These are phyloP conservation scores for Lipomyces lipofer DNA, from an alignment of 805 yeast genomes.

Conservation along the genomic window DNA sequence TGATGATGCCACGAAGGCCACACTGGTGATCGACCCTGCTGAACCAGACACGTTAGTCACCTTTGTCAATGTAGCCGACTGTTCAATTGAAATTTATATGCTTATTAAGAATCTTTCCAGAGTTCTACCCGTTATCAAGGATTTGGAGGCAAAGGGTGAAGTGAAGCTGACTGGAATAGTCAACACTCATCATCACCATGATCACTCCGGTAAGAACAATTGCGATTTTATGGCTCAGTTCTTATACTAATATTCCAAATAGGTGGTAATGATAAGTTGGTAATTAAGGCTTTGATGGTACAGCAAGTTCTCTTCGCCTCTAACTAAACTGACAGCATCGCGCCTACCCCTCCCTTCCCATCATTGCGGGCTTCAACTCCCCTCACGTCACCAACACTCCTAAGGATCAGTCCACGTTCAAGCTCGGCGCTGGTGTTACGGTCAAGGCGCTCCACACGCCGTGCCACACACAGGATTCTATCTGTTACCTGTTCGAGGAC, in stretches of 20 bases:
- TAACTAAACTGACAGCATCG: constrained; percentile 11
- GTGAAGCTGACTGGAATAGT: constrained; percentile 71
- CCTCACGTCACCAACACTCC: constrained; percentile 75
- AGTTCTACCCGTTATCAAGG: constrained; percentile 49
- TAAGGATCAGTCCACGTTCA: constrained; percentile 57
- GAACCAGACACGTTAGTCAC: constrained; percentile 63
- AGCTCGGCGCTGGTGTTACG: constrained; percentile 62
- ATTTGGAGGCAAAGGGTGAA: constrained; percentile 40
- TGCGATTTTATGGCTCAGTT: no score
- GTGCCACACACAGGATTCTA: constrained; percentile 95
- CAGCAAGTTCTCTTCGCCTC: neutral
- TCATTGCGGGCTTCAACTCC: constrained; percentile 83
- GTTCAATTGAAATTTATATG: no score
- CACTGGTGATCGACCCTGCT: constrained; percentile 93
- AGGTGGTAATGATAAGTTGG: constrained; percentile 30
- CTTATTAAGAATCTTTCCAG: neutral
- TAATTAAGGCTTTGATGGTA: constrained; percentile 3
- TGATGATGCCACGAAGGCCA: constrained; percentile 62
- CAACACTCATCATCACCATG: constrained; percentile 95
- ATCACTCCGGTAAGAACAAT: constrained; percentile 94
- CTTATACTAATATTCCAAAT: constrained; percentile 43
- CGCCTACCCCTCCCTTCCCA: constrained; percentile 52
- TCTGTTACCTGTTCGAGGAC: constrained; percentile 80
- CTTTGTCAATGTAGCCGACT: no score
- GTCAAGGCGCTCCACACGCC: constrained; percentile 91